A percentile compares a stretch with the other conserved stretches of the same genome.
phyloP scores from a whole-genome alignment of 2,329 filamentous ascomycete genomes.

The Didymella segeticola region DNA sequence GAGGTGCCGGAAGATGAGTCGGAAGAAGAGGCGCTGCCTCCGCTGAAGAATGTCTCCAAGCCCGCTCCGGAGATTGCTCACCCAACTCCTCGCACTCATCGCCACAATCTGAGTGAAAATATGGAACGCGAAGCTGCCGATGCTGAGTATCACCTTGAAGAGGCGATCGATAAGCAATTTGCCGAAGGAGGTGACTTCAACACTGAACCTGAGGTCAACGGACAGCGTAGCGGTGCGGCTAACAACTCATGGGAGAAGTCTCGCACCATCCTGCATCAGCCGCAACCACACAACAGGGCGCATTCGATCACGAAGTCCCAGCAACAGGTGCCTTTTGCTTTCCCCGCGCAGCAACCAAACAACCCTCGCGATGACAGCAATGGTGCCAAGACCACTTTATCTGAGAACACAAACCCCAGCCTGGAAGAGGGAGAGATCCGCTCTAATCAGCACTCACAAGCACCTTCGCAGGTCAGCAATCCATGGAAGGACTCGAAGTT shows the following conservation, averaged over 20 bases:
- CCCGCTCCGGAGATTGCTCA: constrained; percentile 62
- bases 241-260: constrained; percentile 44
- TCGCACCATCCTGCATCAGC: constrained; percentile 67
- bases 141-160: constrained; percentile 83
- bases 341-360: constrained; percentile 33
- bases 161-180: constrained; percentile 78
- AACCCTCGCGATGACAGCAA: constrained; percentile 49
- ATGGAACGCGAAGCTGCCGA: constrained; percentile 86
- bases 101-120: constrained; percentile 76
- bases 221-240: constrained; percentile 35
- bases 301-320: constrained; percentile 74
- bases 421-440: constrained; percentile 42
- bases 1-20: constrained; percentile 79
- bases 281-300: constrained; percentile 74
- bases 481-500: constrained; percentile 47
- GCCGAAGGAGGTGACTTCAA: constrained; percentile 76
- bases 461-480: constrained; percentile 47
- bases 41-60: constrained; percentile 48
- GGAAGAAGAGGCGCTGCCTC: constrained; percentile 56
- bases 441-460: constrained; percentile 45
- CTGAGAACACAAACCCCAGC: constrained; percentile 49
- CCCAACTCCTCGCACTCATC: constrained; percentile 66
- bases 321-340: constrained; percentile 41
- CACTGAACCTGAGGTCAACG: constrained; percentile 55
- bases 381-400: constrained; percentile 49